A percentile compares a stretch with the other conserved stretches of the same genome.
phyloP scores from a whole-genome alignment of 306 rosid species.

The Begonia peltatifolia region DNA sequence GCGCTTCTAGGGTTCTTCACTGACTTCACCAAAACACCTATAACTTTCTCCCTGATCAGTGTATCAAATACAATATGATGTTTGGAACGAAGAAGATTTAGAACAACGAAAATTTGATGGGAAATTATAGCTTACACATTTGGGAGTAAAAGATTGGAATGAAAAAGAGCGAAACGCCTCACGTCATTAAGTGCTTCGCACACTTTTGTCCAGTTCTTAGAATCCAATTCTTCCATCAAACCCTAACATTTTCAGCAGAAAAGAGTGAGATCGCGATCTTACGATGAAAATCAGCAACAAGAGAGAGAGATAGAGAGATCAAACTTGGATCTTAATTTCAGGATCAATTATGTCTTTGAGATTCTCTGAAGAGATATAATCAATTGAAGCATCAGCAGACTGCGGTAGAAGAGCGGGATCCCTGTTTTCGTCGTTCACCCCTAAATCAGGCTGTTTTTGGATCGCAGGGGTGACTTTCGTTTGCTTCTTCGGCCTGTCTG shows the following conservation, averaged over 20 bases:
- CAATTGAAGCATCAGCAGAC: conserved; percentile 42
- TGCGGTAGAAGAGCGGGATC: conserved; percentile 25
- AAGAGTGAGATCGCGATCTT: conserved; percentile 3
- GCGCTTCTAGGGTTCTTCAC: conserved; percentile 97
- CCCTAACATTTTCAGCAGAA: conserved; percentile 24
- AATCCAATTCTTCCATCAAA: conserved; percentile 47
- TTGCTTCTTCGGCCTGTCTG: conserved; percentile 65
- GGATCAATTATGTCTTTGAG: conserved; percentile 59
- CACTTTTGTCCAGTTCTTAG: conserved; percentile 66
- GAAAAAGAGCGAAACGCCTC: conserved; percentile 59
- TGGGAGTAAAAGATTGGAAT: conserved; percentile 44
- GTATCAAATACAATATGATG: background rate
- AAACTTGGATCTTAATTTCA: conserved; percentile 46
- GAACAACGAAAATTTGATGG: background rate
- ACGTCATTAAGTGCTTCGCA: conserved; percentile 59
- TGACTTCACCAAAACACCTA: conserved; percentile 54
- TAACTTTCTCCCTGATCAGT: conserved; percentile 37
- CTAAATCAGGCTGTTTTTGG: conserved; percentile 24
- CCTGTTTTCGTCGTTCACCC: conserved; percentile 40
- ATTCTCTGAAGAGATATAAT: conserved; percentile 56
- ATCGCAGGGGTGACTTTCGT: conserved; percentile 33
- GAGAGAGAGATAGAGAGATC: conserved; percentile 1
- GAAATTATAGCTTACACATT: conserved; percentile 11
- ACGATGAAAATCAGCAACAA: background rate
- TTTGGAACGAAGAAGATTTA: background rate